Evolutionary conservation across 805 yeast genomes (phyloP).

Genomic region (Blastobotrys chiropterorum): DNA sequence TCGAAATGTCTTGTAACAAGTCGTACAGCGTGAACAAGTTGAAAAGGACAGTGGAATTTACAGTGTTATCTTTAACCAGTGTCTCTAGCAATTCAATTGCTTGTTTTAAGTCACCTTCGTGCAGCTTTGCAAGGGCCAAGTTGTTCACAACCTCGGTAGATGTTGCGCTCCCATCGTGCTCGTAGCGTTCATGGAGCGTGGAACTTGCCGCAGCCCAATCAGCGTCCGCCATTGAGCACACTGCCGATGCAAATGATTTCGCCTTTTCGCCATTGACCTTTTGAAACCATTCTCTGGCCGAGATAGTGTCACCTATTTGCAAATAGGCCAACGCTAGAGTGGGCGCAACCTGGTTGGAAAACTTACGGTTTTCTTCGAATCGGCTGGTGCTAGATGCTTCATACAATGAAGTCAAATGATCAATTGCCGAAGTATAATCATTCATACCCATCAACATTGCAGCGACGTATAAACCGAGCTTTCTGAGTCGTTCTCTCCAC

Average conservation of each 20-base stretch:
- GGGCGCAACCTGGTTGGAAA: constrained; percentile 9
- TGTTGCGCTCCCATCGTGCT: too few species aligned
- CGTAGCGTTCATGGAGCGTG: constrained; percentile 4
- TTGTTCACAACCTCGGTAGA: constrained; percentile 13
- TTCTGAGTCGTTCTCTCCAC: constrained; percentile 23
- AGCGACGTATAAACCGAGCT: constrained; percentile 29
- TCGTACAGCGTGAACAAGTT: constrained; percentile 27
- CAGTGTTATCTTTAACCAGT: constrained; percentile 7
- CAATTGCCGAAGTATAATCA: constrained; percentile 30
- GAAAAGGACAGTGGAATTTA: constrained; percentile 13
- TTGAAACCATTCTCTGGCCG: constrained; percentile 27
- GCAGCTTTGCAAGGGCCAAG: constrained; percentile 20
- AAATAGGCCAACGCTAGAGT: constrained; percentile 22
- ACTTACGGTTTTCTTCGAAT: constrained; percentile 5
- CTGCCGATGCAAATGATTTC: constrained; percentile 6
- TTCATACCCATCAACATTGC: constrained; percentile 29
- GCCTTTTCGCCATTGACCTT: constrained; percentile 2
- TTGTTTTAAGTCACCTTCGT: constrained; percentile 22
- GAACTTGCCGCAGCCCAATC: constrained; percentile 20
- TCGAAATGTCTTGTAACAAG: constrained; percentile 15
- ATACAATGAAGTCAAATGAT: constrained; percentile 22
- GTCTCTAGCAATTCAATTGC: constrained; percentile 20
- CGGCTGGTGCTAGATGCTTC: constrained; percentile 1
- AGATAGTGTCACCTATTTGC: constrained; percentile 26
- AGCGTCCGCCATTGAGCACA: constrained; percentile 24